phyloP scores from a whole-genome alignment of 169 alveolate genomes.

The Cystoisospora suis region DNA sequence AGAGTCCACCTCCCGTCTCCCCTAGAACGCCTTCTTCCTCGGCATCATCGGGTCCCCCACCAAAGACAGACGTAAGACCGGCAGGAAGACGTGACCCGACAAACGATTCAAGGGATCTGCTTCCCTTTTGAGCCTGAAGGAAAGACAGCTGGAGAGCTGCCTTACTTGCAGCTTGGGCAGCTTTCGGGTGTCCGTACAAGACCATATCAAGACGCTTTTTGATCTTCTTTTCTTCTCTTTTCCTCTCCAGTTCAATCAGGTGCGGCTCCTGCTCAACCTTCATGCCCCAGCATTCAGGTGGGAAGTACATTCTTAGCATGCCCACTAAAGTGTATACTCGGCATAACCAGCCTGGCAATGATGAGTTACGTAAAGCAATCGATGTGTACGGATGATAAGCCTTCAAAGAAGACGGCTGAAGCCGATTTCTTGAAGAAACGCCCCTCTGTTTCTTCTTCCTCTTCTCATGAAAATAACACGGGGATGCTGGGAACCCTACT shows the following conservation, averaged over 20 bases:
- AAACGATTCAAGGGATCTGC: no score
- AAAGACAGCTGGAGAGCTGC: background rate
- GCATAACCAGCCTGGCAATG: background rate
- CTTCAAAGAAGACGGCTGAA: no score
- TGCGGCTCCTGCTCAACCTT: background rate
- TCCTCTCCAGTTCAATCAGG: background rate
- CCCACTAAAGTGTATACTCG: background rate
- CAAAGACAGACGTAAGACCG: conserved; percentile 9
- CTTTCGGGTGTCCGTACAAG: conserved; percentile 26
- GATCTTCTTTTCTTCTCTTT: background rate
- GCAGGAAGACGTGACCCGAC: no score
- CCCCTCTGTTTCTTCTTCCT: background rate
- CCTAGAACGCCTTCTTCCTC: background rate
- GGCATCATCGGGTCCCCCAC: conserved; percentile 10
- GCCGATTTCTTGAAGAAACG: no score
- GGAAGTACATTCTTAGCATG: background rate
- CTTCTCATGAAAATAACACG: background rate
- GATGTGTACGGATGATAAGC: no score
- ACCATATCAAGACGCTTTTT: background rate
- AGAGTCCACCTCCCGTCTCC: background rate
- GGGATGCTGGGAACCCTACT: background rate
- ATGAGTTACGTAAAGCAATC: no score
- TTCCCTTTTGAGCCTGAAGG: conserved; percentile 10
- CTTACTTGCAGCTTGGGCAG: conserved; percentile 1
- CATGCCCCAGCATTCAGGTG: background rate